Evolutionary conservation across 371 early-diverging fungal species (phyloP), one percentile per base, ranked within the genome.

Genomic region (Lichtheimia corymbifera): DNA sequence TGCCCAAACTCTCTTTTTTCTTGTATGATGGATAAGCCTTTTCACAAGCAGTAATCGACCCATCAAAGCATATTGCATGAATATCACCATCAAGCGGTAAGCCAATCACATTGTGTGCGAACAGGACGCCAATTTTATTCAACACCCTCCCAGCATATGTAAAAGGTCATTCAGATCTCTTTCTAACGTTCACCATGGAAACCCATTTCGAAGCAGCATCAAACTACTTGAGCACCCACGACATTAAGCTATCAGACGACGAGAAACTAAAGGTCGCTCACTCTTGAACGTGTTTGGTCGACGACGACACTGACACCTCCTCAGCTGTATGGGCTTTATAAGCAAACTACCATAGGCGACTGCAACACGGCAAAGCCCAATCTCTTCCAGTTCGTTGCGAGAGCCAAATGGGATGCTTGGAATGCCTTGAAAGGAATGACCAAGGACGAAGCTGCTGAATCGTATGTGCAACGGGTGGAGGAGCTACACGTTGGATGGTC

Each of bases 351-450:
- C 2, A 56, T 73, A 44, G 82, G 82, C 7, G 77, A 78, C 42
- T 68, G 70, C 50, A 68, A 72, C 58, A 67, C 43, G 2, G 53
- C 63, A 1, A 78, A 67, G 50, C 82, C 82, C 14, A 62, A 63
- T 24, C 53, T 81, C 22, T 74, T 81, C 57, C 79, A 81, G 27
- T 78, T 81, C 67, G 75, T 74, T 5, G 74, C 59, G 4, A 71
- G 82, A 15, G 82, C 82, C 1, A 81, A 81, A 43, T 81, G 79
- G 75, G 79, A 81, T 60, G 82, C 82, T 3, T 81, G 82, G 82
- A 62, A 81, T 18, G 47, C 45, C 1, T 44, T 65, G 22, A 59
- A 66, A 27, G 77, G 77, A 9, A 61, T 74, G 59, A 28, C 65
- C 3, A 50, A 51, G 12, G 45, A 58, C n/a, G 67, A 69, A 14